Base-by-base conservation (phyloP, 2,329 filamentous ascomycete species). In the Diaporthe sp. region DNA sequence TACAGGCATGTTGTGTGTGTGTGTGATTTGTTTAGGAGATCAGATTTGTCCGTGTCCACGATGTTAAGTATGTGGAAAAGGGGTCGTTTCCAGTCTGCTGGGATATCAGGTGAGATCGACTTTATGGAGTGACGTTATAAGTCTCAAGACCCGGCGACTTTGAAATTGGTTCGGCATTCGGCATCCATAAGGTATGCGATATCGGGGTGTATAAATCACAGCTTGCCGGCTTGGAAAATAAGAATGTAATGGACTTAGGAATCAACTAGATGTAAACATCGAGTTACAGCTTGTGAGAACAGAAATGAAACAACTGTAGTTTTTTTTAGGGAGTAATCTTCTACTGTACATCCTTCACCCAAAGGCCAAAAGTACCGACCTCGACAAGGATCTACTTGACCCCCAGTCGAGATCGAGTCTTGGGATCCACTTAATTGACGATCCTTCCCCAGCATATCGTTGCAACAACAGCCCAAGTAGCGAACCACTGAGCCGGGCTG, bases 281-380 rank as follows among this genome's bases (percentile, higher is more conserved):
- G 15, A 13, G n/a, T 39, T 53, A 9, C n/a, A 22, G 37, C 8
- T 13, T 27, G 22, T 9, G 51, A 51, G 47, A 32, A 19, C 8
- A 27, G 22, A 30, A 47, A 22, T 27, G 15, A 17, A 27, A 4
- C 8, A 53, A 25, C 15, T 44, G 10, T n/a, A 12, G 8, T 22
- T 22, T 6, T 3, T 4, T 12, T 53, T 32, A 39, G 19, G 5
- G 2, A n/a, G n/a, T n/a, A n/a, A n/a, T n/a, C n/a, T n/a, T n/a
- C n/a, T n/a, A n/a, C n/a, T n/a, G n/a, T n/a, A n/a, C n/a, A n/a
- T n/a, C 15, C 30, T 17, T 53, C 32, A 9, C 8, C 44, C 32
- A 53, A n/a, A n/a, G n/a, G n/a, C n/a, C n/a, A n/a, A n/a, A n/a
- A 53, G 22, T 68, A 68, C 63, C 63, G 63, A 68, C 10, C n/a